Evolutionary conservation across 192 early-diverging fungal species (phyloP).

Genomic region (Jimgerdemannia lactiflua): DNA sequence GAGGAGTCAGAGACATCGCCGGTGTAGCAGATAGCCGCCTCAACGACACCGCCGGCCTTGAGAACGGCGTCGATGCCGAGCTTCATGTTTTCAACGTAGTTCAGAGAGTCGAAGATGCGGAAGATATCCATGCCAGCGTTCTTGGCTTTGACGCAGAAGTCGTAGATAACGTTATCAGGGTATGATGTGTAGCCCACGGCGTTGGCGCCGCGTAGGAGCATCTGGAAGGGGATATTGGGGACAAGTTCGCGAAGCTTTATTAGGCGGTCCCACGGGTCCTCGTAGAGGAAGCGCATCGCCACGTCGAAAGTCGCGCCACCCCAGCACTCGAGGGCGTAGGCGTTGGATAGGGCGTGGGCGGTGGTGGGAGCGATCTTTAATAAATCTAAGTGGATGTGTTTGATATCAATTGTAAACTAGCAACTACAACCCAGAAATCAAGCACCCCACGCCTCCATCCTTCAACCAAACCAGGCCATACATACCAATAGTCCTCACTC

Average conservation of each 20-base stretch:
- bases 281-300: conserved; percentile 92
- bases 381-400: conserved; percentile 34
- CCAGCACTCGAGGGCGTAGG: conserved; percentile 96
- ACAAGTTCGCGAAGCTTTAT: conserved; percentile 78
- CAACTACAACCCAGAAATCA: not conserved
- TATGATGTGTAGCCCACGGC: conserved; percentile 98
- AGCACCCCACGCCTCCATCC: not conserved
- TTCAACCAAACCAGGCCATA: conserved; percentile 10
- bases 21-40: conserved; percentile 90
- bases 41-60: conserved; percentile 91
- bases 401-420: not conserved
- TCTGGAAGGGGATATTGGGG: conserved; percentile 98
- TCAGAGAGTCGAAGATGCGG: conserved; percentile 97
- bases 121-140: conserved; percentile 93
- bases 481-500: conserved; percentile 94
- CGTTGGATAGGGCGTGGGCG: conserved; percentile 81
- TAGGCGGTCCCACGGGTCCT: conserved; percentile 97
- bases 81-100: conserved; percentile 95
- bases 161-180: conserved; percentile 96
- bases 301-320: conserved; percentile 99
- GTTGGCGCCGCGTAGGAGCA: conserved; percentile 97
- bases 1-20: conserved; percentile 90
- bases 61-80: conserved; percentile 92
- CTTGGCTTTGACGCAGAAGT: conserved; percentile 91
- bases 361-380: conserved; percentile 85